Percentiles rank a stretch among this genome's conserved stretches.
Conservation (phyloP, 1,139 yeast species). For the Hanseniaspora gamundiae region DNA sequence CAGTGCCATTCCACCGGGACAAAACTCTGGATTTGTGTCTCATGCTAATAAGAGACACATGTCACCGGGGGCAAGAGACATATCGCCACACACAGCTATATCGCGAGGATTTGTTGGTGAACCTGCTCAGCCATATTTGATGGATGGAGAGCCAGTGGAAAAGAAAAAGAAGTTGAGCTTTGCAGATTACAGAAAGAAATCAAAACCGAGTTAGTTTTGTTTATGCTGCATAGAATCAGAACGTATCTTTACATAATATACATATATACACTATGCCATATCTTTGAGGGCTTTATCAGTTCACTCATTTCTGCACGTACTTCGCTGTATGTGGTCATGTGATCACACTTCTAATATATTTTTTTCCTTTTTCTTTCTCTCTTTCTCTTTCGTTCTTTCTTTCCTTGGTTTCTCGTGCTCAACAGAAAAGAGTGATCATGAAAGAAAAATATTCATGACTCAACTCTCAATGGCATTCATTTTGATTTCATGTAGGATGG, state of each 20-base stretch:
- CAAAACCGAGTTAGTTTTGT: constrained; percentile 24
- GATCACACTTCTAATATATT: background rate
- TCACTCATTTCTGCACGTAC: no score
- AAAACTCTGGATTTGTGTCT: background rate
- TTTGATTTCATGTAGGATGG: no score
- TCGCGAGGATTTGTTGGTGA: background rate
- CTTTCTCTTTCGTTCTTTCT: background rate
- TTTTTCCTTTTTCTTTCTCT: background rate
- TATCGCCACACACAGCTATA: background rate
- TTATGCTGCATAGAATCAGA: background rate
- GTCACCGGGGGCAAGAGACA: background rate
- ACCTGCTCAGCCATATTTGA: background rate
- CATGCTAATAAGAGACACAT: background rate
- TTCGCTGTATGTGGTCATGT: background rate
- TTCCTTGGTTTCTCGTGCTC: background rate
- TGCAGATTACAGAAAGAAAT: constrained; percentile 72
- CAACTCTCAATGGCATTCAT: no score
- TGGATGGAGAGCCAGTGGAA: constrained; percentile 16
- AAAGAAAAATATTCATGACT: no score
- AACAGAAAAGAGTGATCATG: no score
- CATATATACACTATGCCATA: background rate
- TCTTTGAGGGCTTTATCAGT: no score
- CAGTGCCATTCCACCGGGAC: background rate
- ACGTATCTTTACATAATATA: no score
- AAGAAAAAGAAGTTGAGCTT: constrained; percentile 60